Base-by-base conservation (phyloP, 1,139 yeast genomes). In the Debaryomyces singareniensis region DNA sequence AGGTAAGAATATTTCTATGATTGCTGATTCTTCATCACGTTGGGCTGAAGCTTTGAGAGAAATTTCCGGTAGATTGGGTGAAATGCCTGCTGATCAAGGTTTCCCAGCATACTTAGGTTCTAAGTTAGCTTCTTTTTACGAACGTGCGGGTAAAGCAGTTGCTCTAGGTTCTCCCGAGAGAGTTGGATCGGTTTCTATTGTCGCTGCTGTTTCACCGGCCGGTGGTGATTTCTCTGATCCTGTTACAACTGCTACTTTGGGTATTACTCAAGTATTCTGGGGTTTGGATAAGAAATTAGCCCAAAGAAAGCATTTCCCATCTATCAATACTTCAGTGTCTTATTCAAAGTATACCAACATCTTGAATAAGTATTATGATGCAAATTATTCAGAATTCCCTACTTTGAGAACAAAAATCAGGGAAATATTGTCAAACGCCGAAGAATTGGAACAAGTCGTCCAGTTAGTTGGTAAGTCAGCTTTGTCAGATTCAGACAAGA, bases 211-310 rank as follows among this genome's bases (percentile, higher is more conserved):
- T 29, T 89, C 97, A 5, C 99, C 99, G 46, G 97, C 98, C 36
- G 99, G 98, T 78, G 99, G 99, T 80, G 99, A 91, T 72, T 89
- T 91, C 79, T 91, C 98, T 13, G 99, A 91, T 68, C 99, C 99
- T 27, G 99, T 91, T 46, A 91, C 99, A 24, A 91, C 97, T 21
- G 77, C 98, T 9, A 91, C 99, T 28, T 76, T 91, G 53, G 96
- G 96, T 80, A 91, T 91, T 50, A 93, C 98, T 22, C 99, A 91
- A 70, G 99, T 93, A 37, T 91, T 93, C 71, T 91, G 99, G 99
- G 99, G 99, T 64, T 75, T 91, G 62, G 99, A 91, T 65, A 91
- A 91, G 69, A 91, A 91, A 63, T 77, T 91, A 54, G 98, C 99
- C 15, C 99, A 91, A 74, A 87, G 99, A 74, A 91, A 91, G 69